Conservation (phyloP, 257 asterid genomes). For the Cynanchum wilfordii region DNA sequence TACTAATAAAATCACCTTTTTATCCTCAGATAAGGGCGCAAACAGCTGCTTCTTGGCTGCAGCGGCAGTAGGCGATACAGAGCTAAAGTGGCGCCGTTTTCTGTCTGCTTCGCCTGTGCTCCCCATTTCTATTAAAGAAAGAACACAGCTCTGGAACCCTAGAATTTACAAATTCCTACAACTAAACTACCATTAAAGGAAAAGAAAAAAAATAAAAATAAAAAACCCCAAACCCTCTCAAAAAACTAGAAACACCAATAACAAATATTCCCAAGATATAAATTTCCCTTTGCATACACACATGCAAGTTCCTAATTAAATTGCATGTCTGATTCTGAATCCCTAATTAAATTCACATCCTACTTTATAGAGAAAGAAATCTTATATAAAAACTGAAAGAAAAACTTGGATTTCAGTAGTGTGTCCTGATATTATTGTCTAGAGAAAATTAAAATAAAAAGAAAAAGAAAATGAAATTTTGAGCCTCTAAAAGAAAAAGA, state of each 20-base stretch:
- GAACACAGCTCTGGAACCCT: constrained; percentile 9
- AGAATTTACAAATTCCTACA: neutral
- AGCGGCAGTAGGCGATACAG: constrained; percentile 64
- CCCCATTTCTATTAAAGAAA: constrained; percentile 39
- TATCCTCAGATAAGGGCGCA: constrained; percentile 65
- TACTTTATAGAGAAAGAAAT: neutral
- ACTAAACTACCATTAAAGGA: constrained; percentile 7
- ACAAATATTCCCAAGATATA: neutral
- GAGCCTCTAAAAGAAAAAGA: neutral
- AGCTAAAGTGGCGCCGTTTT: constrained; percentile 67
- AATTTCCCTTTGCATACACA: neutral
- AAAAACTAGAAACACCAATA: neutral
- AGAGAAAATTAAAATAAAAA: neutral
- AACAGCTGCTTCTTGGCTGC: constrained; percentile 54
- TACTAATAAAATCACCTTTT: constrained; percentile 42
- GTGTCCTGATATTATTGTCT: neutral
- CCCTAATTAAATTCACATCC: constrained; percentile 7
- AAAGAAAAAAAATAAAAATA: neutral
- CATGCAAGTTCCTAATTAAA: neutral
- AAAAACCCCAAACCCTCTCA: constrained; percentile 4
- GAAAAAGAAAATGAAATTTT: too few species aligned
- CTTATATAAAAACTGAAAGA: neutral
- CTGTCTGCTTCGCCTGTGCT: constrained; percentile 81
- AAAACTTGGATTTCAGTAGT: neutral
- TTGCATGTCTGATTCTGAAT: neutral